Base-by-base conservation (phyloP, 768 basidiomycete genomes). In the Russula earlei region DNA sequence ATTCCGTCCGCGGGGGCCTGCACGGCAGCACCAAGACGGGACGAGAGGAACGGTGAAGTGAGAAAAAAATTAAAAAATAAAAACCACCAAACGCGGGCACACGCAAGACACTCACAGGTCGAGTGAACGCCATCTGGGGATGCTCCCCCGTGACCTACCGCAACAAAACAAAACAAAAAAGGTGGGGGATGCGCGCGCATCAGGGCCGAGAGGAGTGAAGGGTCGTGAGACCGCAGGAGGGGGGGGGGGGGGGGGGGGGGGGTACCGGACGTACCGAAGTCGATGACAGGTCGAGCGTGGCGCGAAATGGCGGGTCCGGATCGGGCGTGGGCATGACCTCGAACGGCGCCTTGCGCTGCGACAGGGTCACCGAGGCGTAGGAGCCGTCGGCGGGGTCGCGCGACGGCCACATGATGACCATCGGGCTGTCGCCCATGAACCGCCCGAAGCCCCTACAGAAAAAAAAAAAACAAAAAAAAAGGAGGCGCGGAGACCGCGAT, bases 361-460 rank as follows among this genome's bases (percentile, higher is more conserved):
- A 85, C 22, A 89, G 67, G 12, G 83, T 85, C 55, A 85, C 71
- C 20, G 72, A 67, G 12, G 2, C 4, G 15, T 38, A 25, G 7
- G 10, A n/a, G 10, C 81, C 81, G 60, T 85, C 80, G 33, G 11
- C 37, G 22, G 37, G 36, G 11, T 19, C 56, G 14, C 69, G 66
- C 64, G 85, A 83, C 7, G 77, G 70, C 86, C 85, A 89, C 74
- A 82, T 78, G 29, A 87, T 82, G 56, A 89, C 81, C 84, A 89
- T 86, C 0, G 80, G 76, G 6, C 76, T 71, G 60, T 75, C 70
- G 1, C 72, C 65, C 83, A 85, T 84, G 54, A 67, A 61, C 9
- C 56, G 60, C 22, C 83, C 83, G 62, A 81, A 85, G 5, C 83
- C 83, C 64, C 83, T 85, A 62, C 8, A 48, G 24, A 3, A 31